These are phyloP conservation scores for Globisporangium nagaii DNA, from an alignment of 352 stramenopile species.

Conservation along the genomic window DNA sequence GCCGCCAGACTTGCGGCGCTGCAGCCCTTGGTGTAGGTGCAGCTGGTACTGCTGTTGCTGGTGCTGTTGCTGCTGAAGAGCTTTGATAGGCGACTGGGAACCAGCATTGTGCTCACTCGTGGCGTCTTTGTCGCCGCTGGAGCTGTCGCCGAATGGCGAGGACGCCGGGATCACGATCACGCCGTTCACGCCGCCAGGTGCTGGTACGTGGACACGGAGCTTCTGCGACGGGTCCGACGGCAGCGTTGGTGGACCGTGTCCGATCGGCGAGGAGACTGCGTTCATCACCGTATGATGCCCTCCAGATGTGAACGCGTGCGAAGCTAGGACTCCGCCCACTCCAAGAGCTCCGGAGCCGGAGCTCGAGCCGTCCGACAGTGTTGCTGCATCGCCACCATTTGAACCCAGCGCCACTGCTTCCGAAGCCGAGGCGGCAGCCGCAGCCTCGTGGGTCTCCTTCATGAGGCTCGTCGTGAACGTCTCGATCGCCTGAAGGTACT, in stretches of 20 bases:
- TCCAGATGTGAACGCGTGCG: too few relatives aligned
- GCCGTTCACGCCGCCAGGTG: conserved; percentile 48
- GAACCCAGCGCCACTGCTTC: neutral
- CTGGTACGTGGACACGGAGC: conserved; percentile 51
- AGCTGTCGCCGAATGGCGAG: neutral
- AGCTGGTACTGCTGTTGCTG: conserved; percentile 3
- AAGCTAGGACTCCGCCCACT: neutral
- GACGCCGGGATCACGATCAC: conserved; percentile 43
- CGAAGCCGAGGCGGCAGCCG: neutral
- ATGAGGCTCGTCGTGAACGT: conserved; percentile 59
- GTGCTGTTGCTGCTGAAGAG: conserved; percentile 10
- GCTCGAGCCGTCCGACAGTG: neutral
- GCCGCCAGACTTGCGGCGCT: conserved; percentile 26
- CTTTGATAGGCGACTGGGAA: conserved; percentile 6
- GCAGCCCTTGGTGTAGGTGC: conserved; percentile 14
- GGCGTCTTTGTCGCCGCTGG: neutral
- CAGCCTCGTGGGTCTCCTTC: conserved; percentile 32
- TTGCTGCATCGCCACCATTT: neutral
- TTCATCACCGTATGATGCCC: too few relatives aligned
- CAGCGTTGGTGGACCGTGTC: conserved; percentile 41
- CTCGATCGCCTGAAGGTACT: conserved; percentile 75
- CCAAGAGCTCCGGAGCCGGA: neutral
- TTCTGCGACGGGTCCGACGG: conserved; percentile 48
- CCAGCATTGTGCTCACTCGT: neutral
- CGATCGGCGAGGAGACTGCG: conserved; percentile 25